Conservation (phyloP, 176 grass and related monocot genomes). For the Oryza coarctata region DNA sequence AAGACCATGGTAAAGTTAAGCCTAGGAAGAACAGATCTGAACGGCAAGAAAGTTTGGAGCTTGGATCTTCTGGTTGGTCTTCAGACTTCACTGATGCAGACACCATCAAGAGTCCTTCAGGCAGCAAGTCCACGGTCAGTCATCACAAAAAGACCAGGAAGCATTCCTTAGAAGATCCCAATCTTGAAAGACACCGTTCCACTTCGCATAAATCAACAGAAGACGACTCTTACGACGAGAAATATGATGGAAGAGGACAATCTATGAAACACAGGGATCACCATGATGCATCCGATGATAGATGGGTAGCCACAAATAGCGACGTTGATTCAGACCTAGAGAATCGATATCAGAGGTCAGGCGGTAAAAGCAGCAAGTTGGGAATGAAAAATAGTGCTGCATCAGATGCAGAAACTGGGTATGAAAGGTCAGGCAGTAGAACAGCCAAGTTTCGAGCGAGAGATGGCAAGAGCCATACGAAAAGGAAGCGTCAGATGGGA, state of each 20-base stretch:
- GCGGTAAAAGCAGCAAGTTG: background rate
- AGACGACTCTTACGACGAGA: constrained; percentile 31
- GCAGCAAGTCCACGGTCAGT: constrained; percentile 34
- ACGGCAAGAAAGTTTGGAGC: constrained; percentile 21
- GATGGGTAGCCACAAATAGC: constrained; percentile 39
- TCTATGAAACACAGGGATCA: constrained; percentile 13
- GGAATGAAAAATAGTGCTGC: constrained; percentile 15
- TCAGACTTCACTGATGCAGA: constrained; percentile 31
- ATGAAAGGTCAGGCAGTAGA: constrained; percentile 26
- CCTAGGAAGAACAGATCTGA: constrained; percentile 38
- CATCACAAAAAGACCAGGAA: constrained; percentile 29
- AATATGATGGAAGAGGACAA: constrained; percentile 25
- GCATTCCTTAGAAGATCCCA: constrained; percentile 26
- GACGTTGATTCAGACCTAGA: constrained; percentile 37
- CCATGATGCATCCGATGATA: constrained; percentile 25
- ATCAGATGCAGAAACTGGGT: background rate
- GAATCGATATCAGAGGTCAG: background rate
- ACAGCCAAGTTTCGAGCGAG: too few relatives aligned
- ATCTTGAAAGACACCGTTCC: constrained; percentile 8
- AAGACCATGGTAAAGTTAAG: constrained; percentile 24
- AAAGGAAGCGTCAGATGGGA: constrained; percentile 40
- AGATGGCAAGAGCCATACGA: constrained; percentile 17
- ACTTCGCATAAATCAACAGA: background rate
- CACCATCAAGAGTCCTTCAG: constrained; percentile 20
- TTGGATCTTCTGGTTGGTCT: constrained; percentile 33